Conservation (phyloP, 2,329 filamentous ascomycete genomes). For the Lachnellula occidentalis region DNA sequence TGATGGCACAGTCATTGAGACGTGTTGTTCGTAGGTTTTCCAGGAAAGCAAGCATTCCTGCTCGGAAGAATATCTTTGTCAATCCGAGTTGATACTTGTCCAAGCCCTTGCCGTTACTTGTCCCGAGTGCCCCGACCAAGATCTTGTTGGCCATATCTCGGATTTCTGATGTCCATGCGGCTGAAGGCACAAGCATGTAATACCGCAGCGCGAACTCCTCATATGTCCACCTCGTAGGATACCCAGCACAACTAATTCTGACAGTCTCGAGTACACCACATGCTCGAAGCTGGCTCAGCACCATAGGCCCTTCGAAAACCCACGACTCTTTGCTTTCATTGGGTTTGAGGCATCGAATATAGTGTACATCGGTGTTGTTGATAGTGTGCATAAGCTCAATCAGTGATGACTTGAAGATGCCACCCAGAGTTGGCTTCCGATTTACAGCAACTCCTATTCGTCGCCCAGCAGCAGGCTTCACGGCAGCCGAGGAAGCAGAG, state of each 20-base stretch:
- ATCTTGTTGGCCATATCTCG: slow-evolving; percentile 92
- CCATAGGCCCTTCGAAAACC: slow-evolving; percentile 99
- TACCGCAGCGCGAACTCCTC: slow-evolving; percentile 97
- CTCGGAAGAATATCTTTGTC: slow-evolving; percentile 99
- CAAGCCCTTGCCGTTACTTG: slow-evolving; percentile 63
- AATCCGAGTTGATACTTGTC: slow-evolving; percentile 98
- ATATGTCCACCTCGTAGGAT: slow-evolving; percentile 97
- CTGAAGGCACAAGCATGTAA: slow-evolving; percentile 93
- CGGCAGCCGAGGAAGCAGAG: slow-evolving; percentile 59
- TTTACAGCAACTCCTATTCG: slow-evolving; percentile 90
- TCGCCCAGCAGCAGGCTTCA: slow-evolving; percentile 73
- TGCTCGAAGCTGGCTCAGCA: slow-evolving; percentile 90
- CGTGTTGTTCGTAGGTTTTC: slow-evolving; percentile 89
- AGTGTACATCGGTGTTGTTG: slow-evolving; percentile 96
- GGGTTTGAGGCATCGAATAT: slow-evolving; percentile 98
- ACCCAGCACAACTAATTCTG: slow-evolving; percentile 93
- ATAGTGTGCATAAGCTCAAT: slow-evolving; percentile 98
- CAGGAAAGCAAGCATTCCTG: slow-evolving; percentile 96
- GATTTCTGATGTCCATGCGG: slow-evolving; percentile 89
- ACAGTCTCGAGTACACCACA: slow-evolving; percentile 99
- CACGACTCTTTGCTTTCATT: slow-evolving; percentile 95
- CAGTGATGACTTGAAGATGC: slow-evolving; percentile 96
- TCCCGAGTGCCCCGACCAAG: slow-evolving; percentile 78
- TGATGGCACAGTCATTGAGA: slow-evolving; percentile 87
- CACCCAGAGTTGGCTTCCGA: slow-evolving; percentile 92